Base-by-base conservation (phyloP, 805 yeast genomes). In the Yamadazyma olivae region DNA sequence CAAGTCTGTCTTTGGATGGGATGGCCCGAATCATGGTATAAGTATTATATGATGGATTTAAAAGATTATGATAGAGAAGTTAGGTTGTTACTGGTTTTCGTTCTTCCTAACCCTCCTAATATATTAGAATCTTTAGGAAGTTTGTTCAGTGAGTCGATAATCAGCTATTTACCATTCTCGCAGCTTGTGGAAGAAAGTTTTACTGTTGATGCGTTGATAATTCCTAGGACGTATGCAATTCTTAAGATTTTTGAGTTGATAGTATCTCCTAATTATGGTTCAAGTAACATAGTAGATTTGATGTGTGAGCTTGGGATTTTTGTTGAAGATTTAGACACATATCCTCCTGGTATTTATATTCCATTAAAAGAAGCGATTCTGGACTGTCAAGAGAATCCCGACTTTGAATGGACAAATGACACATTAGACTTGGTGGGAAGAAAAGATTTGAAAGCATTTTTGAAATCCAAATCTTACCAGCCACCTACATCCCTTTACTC, bases 1-100 rank as follows among this genome's bases (percentile, higher is more conserved):
- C 83, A 81, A 45, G 52, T 85, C 10, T 71, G 82, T 0, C 46
- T 65, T 9, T 77, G 86, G 80, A 75, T 82, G 77, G 79, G 84
- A 5, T 85, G 95, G 95, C 74, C 81, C 8, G 77, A 68, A 1
- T 39, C 48, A 0, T 85, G 95, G 96, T 53, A 60, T 16, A 48
- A 57, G 1, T 79, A 77, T 46, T 87, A 89, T 52, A 60, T 57
- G 45, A 46, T 59, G 3, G 63, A 65, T 5, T 35, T 33, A 1
- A 35, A 32, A 1, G 21, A 28, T 2, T 47, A 78, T 5, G 81
- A 75, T 44, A 45, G 48, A 13, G 48, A 54, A 1, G 57, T 67
- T 2, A 61, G 64, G 26, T 64, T 78, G 23, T 51, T 71, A 48
- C 62, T 71, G 64, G 58, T 50, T 13, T 49, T 74, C 46, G 64